Evolutionary conservation across 2,329 filamentous ascomycete species (phyloP).

Genomic region (Aspergillus felis): DNA sequence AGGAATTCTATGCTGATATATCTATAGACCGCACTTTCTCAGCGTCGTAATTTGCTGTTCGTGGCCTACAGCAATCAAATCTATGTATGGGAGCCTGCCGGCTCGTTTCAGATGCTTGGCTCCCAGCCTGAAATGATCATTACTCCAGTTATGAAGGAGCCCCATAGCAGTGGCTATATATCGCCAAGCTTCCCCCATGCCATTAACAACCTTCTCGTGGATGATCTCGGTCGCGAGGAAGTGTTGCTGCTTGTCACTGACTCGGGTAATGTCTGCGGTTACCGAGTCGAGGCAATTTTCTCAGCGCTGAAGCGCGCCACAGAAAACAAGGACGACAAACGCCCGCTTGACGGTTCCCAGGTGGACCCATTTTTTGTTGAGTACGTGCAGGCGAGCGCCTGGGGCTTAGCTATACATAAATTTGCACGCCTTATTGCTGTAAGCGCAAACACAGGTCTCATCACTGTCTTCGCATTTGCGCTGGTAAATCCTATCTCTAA

Average conservation of each 20-base stretch:
- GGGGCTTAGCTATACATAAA: conserved; percentile 81
- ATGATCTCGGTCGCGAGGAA: conserved; percentile 66
- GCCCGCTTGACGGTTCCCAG: conserved; percentile 29
- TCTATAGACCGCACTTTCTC: conserved; percentile 42
- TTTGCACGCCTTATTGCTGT: conserved; percentile 81
- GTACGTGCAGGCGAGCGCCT: conserved; percentile 75
- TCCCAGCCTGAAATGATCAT: conserved; percentile 40
- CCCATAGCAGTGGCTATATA: conserved; percentile 50
- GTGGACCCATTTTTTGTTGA: conserved; percentile 63
- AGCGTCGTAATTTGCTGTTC: conserved; percentile 46
- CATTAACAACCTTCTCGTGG: conserved; percentile 66
- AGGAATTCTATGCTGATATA: conserved; percentile 4
- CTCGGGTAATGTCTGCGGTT: conserved; percentile 70
- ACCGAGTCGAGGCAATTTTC: conserved; percentile 56
- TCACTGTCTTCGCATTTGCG: conserved; percentile 59
- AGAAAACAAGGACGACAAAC: conserved; percentile 11
- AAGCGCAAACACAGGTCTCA: conserved; percentile 65
- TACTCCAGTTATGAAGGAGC: conserved; percentile 38
- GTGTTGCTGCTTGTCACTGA: conserved; percentile 66
- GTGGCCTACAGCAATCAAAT: conserved; percentile 39
- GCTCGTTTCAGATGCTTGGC: conserved; percentile 38
- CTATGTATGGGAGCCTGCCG: conserved; percentile 43
- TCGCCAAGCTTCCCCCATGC: conserved; percentile 53
- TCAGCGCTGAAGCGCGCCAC: conserved; percentile 40
- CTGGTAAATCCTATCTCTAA: conserved; percentile 39